Percentiles rank a stretch among this genome's conserved stretches.
These are phyloP conservation scores for Linnemannia elongata DNA, from an alignment of 192 early-diverging fungal genomes.

Conservation along the genomic window DNA sequence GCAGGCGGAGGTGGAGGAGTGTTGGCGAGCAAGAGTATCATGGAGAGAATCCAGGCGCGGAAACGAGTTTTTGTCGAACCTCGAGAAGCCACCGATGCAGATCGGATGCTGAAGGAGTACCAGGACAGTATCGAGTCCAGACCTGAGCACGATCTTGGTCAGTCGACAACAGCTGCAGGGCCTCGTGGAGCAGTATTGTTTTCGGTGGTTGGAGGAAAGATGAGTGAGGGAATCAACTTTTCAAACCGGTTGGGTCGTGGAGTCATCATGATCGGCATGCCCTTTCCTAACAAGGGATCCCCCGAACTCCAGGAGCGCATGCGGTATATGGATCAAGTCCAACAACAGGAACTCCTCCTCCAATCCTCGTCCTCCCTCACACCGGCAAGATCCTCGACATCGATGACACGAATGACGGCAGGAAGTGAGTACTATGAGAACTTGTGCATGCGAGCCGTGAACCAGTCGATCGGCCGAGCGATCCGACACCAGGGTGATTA, in stretches of 20 bases:
- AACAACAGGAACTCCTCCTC: conserved; percentile 26
- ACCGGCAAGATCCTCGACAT: background rate
- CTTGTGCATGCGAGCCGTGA: conserved; percentile 93
- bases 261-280: conserved; percentile 91
- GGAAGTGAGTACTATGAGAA: conserved; percentile 88
- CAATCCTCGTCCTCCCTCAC: background rate
- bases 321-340: conserved; percentile 68
- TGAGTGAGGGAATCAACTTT: conserved; percentile 96
- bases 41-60: conserved; percentile 33
- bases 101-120: conserved; percentile 74
- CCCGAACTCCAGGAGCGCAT: conserved; percentile 84
- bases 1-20: background rate
- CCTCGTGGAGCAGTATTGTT: conserved; percentile 82
- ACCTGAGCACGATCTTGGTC: conserved; percentile 28
- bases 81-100: conserved; percentile 61
- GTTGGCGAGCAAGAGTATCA: conserved; percentile 7
- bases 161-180: background rate
- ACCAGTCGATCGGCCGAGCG: conserved; percentile 87
- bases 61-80: conserved; percentile 82
- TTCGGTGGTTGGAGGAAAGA: conserved; percentile 89
- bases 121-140: conserved; percentile 57
- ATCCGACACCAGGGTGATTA: conserved; percentile 93
- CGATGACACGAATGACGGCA: conserved; percentile 38
- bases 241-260: conserved; percentile 87
- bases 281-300: conserved; percentile 85